Conservation (phyloP, 257 asterid species). For the Osmanthus fragrans region DNA sequence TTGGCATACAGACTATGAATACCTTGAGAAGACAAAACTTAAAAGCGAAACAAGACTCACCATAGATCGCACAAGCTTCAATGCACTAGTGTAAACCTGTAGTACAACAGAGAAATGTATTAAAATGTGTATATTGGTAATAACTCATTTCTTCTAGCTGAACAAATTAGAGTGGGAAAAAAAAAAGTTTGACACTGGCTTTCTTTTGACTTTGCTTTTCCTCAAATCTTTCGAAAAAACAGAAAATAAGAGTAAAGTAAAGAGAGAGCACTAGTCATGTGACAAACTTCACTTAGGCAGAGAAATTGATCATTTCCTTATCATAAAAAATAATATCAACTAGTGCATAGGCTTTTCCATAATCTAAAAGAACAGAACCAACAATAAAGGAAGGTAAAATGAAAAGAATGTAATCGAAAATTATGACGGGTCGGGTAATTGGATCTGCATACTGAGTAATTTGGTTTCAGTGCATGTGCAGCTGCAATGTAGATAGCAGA, state of each 20-base stretch:
- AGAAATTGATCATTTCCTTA: neutral
- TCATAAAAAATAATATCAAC: neutral
- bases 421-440: neutral
- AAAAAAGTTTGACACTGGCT: neutral
- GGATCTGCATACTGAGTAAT: slow-evolving; percentile 66
- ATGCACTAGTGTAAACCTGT: slow-evolving; percentile 95
- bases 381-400: slow-evolving; percentile 7
- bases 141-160: neutral
- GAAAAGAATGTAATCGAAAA: slow-evolving; percentile 15
- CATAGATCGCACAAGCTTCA: slow-evolving; percentile 99
- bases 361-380: slow-evolving; percentile 9
- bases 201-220: neutral
- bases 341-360: neutral
- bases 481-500: slow-evolving; percentile 97
- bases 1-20: slow-evolving; percentile 9
- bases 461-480: slow-evolving; percentile 95
- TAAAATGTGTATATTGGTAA: slow-evolving; percentile 7
- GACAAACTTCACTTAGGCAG: slow-evolving; percentile 7
- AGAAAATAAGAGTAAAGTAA: neutral
- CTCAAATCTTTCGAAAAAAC: neutral
- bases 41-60: slow-evolving; percentile 44
- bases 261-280: neutral
- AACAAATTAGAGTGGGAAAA: neutral
- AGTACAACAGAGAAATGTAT: slow-evolving; percentile 25
- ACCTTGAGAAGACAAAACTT: slow-evolving; percentile 2